Evolutionary conservation across 495 filamentous ascomycete genomes (phyloP), one percentile per base, ranked within the genome.

Genomic region (Podospora didyma): DNA sequence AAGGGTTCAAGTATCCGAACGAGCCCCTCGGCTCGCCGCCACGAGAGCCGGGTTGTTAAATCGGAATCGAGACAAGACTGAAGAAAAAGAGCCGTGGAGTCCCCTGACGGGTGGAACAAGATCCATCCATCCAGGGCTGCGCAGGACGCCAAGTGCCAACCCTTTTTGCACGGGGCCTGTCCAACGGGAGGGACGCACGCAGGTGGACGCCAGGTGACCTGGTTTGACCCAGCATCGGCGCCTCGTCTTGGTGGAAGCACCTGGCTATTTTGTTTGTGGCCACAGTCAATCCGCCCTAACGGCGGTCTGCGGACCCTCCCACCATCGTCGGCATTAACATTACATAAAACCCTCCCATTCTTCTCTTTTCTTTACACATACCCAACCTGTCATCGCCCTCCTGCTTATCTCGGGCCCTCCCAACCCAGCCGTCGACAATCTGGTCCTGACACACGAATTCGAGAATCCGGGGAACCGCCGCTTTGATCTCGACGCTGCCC

Each of bases 281-380:
- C 59, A 56, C 57, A 45, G 26, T 58, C 61, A 61, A 46, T 44
- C 47, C 48, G 26, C 39, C 42, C 61, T 60, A 58, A 59, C 59
- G 59, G 66, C 56, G 50, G 64, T 54, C 52, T 60, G 65, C 65
- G 58, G 64, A 31, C 64, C 67, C 69, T 68, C 62, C 66, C 69
- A 64, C 69, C 54, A 53, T 45, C 52, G 49, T 49, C 60, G 62
- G 57, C 63, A 75, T 78, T 79, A 72, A 70, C 75, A 75, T 79
- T 79, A 79, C 76, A 78, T 79, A 78, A 79, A 78, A 77, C 70
- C 73, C 71, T 73, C 67, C 61, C 68, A 66, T 66, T 73, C 69
- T 73, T 67, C 69, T 68, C 66, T 73, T 73, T 69, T 60, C 66
- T 72, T 74, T 75, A 75, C 74, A 69, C 74, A 70, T 71, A 65